Conservation (phyloP, 164 flowering plant species). For the Umbilicus rupestris region DNA sequence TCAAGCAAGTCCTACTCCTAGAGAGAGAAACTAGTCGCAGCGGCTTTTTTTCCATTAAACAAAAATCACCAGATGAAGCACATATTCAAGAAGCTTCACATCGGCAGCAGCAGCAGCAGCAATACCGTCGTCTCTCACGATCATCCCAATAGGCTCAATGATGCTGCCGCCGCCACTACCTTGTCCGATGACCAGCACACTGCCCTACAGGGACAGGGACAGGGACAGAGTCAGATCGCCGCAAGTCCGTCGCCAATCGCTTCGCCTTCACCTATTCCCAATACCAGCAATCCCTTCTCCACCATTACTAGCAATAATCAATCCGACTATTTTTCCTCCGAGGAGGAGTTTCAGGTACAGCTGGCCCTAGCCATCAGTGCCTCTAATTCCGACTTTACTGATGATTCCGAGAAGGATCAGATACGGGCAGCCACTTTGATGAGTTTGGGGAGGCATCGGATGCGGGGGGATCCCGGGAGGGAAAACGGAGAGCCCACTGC, state of each 20-base stretch:
- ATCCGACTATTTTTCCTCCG: conserved; percentile 54
- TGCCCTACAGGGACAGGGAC: background rate
- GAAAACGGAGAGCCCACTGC: conserved; percentile 28
- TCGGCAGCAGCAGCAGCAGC: conserved; percentile 24
- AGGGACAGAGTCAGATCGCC: background rate
- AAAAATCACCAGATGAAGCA: conserved; percentile 64
- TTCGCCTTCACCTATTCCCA: conserved; percentile 11
- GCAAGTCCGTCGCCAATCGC: conserved; percentile 11
- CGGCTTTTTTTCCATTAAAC: no score
- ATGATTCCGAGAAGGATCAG: conserved; percentile 66
- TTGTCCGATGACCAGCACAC: conserved; percentile 31
- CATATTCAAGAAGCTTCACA: conserved; percentile 94
- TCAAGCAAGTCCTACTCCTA: background rate
- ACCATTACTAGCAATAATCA: conserved; percentile 11
- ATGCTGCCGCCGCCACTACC: conserved; percentile 17
- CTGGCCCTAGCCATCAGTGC: conserved; percentile 91
- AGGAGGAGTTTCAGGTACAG: conserved; percentile 91
- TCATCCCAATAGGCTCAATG: conserved; percentile 56
- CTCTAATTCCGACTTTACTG: conserved; percentile 50
- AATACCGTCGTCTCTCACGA: conserved; percentile 25
- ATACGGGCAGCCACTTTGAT: conserved; percentile 63
- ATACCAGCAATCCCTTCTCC: conserved; percentile 16
- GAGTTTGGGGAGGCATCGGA: conserved; percentile 40
- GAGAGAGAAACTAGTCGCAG: conserved; percentile 1
- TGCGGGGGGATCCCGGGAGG: conserved; percentile 17